Evolutionary conservation across 202 grass and related monocot species (phyloP), one percentile per base, ranked within the genome.

Genomic region (Bolboschoenoplectus hybrid): DNA sequence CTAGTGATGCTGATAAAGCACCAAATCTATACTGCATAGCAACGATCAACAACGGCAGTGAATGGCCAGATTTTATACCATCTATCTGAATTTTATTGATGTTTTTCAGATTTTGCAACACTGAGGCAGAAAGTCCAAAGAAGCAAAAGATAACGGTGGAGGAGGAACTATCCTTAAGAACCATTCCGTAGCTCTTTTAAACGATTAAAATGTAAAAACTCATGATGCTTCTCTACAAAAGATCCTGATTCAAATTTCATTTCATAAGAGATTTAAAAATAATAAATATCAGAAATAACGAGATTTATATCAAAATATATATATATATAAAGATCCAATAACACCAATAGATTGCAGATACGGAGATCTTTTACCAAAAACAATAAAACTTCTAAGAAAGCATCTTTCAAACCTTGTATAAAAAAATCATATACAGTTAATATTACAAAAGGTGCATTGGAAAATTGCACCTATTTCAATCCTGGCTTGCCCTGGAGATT

Each of bases 401-500:
- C 46, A 74, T 50, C 49, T 51, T 10, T 32, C 47, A 76, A 3
- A 53, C 20, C 50, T 56, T 77, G 1, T 56, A 17, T 77, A 57
- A 6, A 17, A 56, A 57, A 56, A 57, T 55, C 74, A 56, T 57
- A 78, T 39, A 78, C 74, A 57, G 13, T 38, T 13, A 14, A 78
- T 40, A 40, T 53, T 78, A 55, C 47, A n/a, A 56, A 74, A 39
- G 13, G 74, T 78, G 51, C 80, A 82, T 46, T 34, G 43, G 1
- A 32, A 20, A 65, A 4, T 13, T 82, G 36, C 5, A 13, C 80
- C 40, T 26, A 26, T 26, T 2, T 92, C 79, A 94, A 26, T 83
- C 67, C 68, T 93, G 92, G 62, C 51, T 55, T 6, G 87, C 89
- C 85, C 88, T 93, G 9, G 77, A 90, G 2, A 85, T 68, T 35